A percentile compares a stretch with the other conserved stretches of the same genome.
Evolutionary conservation across 257 asterid genomes (phyloP).

Genomic region (Leonotis leonurus): DNA sequence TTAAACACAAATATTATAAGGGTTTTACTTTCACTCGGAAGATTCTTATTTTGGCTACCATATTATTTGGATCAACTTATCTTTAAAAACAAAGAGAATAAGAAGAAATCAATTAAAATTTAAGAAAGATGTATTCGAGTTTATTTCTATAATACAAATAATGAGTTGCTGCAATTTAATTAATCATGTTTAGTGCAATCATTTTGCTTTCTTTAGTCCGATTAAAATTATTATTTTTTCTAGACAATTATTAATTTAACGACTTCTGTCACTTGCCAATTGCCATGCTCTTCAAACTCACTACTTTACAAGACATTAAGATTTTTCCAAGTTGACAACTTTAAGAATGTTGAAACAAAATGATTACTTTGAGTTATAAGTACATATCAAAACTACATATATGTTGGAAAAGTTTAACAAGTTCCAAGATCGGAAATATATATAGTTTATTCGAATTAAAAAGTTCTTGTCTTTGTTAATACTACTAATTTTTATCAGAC

Average conservation of each 20-base stretch:
- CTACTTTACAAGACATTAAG: slow-evolving; percentile 30
- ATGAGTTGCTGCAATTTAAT: too few species aligned
- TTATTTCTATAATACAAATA: background rate
- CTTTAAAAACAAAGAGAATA: background rate
- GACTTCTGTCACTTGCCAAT: slow-evolving; percentile 15
- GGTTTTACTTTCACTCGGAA: background rate
- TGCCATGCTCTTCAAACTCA: slow-evolving; percentile 15
- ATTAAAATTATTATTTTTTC: slow-evolving; percentile 3
- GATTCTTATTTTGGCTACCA: background rate
- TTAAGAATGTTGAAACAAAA: slow-evolving; percentile 18
- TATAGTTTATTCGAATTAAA: background rate
- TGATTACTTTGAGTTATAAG: slow-evolving; percentile 1
- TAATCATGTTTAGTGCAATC: slow-evolving; percentile 23
- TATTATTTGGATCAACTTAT: background rate
- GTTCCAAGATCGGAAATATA: slow-evolving; percentile 16
- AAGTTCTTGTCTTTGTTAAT: background rate
- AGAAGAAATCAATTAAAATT: background rate
- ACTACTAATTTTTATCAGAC: slow-evolving; percentile 4
- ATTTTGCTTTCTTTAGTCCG: slow-evolving; percentile 21
- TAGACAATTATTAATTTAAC: slow-evolving; percentile 9
- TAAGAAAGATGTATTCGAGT: background rate
- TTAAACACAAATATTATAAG: too few species aligned
- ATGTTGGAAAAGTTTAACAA: slow-evolving; percentile 23
- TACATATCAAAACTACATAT: slow-evolving; percentile 23
- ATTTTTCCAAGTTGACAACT: slow-evolving; percentile 27